Evolutionary conservation across 1,139 yeast species (phyloP), one percentile per base, ranked within the genome.

Genomic region (Taiozyma sp.): DNA sequence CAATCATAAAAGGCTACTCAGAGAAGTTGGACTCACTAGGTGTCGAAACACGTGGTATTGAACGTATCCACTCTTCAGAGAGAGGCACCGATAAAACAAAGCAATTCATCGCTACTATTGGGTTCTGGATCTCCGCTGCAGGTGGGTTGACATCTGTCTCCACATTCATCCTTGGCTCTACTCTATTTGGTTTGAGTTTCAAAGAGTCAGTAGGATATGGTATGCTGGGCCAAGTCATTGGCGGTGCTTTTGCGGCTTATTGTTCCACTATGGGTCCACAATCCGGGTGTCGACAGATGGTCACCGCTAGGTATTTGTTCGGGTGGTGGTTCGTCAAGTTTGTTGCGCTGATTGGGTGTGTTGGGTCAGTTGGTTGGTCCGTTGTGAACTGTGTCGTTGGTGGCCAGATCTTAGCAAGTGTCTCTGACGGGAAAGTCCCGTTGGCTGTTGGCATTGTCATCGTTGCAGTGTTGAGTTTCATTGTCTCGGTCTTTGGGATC

Each of bases 101-200:
- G 45, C 83, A 81, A 52, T 73, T 83, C 47, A 49, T 84, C 8
- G 75, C 83, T 24, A 88, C 87, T 16, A 69, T 79, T 16, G 91
- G 95, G 2, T 74, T 88, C 47, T 88, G 96, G 96, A 65, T 86
- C 35, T 82, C 91, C 37, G 96, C 91, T 0, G 78, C 90, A 56
- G 95, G 95, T 50, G 91, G 96, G 0, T 70, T 88, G 35, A 83
- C 95, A 6, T 85, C 96, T 1, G 85, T 88, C 88, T 85, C 95
- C 0, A 80, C 93, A 2, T 88, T 79, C 61, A 80, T 85, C 53
- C 68, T 87, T 47, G 95, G 95, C 0, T 89, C 96, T 0, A 66
- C 86, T 45, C 63, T 85, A 5, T 88, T 79, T 62, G 86, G 77
- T 2, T 69, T 88, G 21, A 86, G 88, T 6, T 81, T 86, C 57